Percentiles rank a stretch among this genome's conserved stretches.
Conservation (phyloP, 495 filamentous ascomycete species). For the Xylaria acuta region DNA sequence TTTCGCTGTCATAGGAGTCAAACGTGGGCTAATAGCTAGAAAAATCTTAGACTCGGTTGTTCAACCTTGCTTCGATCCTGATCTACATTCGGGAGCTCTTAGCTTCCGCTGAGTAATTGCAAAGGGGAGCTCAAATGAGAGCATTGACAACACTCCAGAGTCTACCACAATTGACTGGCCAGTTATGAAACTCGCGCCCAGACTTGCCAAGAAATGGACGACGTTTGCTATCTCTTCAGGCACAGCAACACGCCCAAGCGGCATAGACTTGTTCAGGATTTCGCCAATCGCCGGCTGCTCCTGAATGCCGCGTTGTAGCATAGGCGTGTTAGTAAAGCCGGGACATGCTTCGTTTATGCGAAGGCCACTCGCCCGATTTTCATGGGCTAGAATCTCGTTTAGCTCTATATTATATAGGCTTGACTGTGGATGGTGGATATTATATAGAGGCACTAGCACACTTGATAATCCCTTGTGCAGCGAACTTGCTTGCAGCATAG, state of each 20-base stretch:
- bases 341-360: conserved; percentile 53
- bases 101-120: too few relatives aligned
- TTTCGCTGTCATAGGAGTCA: too few relatives aligned
- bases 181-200: conserved; percentile 46
- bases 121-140: conserved; percentile 5
- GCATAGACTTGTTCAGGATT: conserved; percentile 33
- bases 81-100: too few relatives aligned
- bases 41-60: too few relatives aligned
- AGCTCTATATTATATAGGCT: too few relatives aligned
- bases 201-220: conserved; percentile 48
- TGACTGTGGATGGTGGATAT: not conserved
- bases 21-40: too few relatives aligned
- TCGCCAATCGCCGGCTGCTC: conserved; percentile 34
- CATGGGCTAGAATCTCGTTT: conserved; percentile 44
- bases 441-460: conserved; percentile 41
- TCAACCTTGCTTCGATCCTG: too few relatives aligned
- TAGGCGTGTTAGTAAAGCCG: conserved; percentile 45
- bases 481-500: conserved; percentile 58
- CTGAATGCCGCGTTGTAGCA: conserved; percentile 43
- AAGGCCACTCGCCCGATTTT: conserved; percentile 40
- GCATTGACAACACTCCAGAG: conserved; percentile 31
- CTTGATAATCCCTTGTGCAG: conserved; percentile 54
- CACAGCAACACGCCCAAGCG: conserved; percentile 43
- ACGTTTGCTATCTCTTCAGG: conserved; percentile 52
- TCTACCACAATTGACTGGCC: conserved; percentile 40